Percentiles rank a stretch among this genome's conserved stretches.
Conservation (phyloP, 352 stramenopile species). For the Globisporangium nodosum region DNA sequence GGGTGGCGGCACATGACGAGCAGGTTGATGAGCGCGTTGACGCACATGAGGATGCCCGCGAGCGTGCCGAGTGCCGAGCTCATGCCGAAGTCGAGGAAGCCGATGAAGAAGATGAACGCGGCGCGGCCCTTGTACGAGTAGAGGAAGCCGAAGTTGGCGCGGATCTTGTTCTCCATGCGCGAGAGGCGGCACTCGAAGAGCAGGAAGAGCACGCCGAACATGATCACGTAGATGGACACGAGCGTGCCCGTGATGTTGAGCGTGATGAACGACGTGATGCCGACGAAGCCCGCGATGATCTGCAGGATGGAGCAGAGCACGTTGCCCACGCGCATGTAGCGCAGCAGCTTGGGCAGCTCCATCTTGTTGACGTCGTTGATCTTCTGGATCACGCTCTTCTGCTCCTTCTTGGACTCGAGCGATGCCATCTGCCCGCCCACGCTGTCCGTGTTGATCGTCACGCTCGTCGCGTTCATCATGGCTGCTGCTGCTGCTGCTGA, state of each 20-base stretch:
- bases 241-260: constrained; percentile 87
- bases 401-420: constrained; percentile 55
- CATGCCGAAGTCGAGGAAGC: constrained; percentile 86
- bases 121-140: constrained; percentile 86
- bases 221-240: constrained; percentile 88
- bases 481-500: not conserved
- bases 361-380: constrained; percentile 89
- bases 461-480: constrained; percentile 75
- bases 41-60: constrained; percentile 75
- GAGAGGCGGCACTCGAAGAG: constrained; percentile 86
- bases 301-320: constrained; percentile 79
- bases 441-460: constrained; percentile 78
- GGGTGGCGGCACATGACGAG: constrained; percentile 85
- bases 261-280: constrained; percentile 85
- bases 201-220: constrained; percentile 83
- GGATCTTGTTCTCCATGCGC: constrained; percentile 79
- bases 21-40: constrained; percentile 85
- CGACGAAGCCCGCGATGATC: constrained; percentile 75
- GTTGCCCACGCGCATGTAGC: constrained; percentile 84
- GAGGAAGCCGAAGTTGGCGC: constrained; percentile 82
- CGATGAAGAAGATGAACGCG: constrained; percentile 88
- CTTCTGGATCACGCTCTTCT: constrained; percentile 70
- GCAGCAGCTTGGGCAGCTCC: constrained; percentile 83
- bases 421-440: constrained; percentile 48
- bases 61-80: constrained; percentile 71